Evolutionary conservation across 345 rosid genomes (phyloP), one percentile per base, ranked within the genome.

Genomic region (Laguncularia racemosa): DNA sequence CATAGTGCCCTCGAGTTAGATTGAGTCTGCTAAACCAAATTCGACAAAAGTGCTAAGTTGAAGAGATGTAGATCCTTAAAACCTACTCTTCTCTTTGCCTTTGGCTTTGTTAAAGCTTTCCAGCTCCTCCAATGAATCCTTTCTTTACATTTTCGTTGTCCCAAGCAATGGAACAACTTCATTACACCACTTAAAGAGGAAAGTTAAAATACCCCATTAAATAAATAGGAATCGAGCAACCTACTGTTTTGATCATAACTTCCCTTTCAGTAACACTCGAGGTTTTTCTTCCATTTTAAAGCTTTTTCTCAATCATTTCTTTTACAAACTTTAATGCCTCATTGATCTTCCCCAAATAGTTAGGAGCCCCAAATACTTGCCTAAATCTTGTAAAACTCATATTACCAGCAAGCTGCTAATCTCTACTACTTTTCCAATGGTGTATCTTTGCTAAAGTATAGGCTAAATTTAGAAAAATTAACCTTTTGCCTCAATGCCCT

Each of bases 221-320:
- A n/a, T n/a, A n/a, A 20, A 20, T 10, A 20, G 18, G 55, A 10
- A 52, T 52, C 10, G 55, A 14, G 10, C 9, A 12, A 9, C 10
- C 55, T 28, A 52, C 55, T 4, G 55, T 3, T 20, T 52, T 52
- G 55, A 52, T 52, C 20, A 52, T 8, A 20, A 52, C 55, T 20
- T 52, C 55, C 11, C 20, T 52, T 9, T 28, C 26, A 52, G 8
- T 28, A n/a, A n/a, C n/a, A n/a, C n/a, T n/a, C n/a, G n/a, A n/a
- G n/a, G n/a, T n/a, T n/a, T n/a, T n/a, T 52, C 20, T 52, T 52
- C 55, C 55, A 52, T 4, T 28, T 20, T 52, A 28, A 7, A 52
- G 6, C 26, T 52, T 52, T n/a, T 52, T 12, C 10, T 12, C 13
- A 7, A 11, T 7, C 18, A 11, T 20, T 6, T 52, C 18, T 20